Base-by-base conservation (phyloP, 495 filamentous ascomycete genomes). In the Aspergillus steynii region DNA sequence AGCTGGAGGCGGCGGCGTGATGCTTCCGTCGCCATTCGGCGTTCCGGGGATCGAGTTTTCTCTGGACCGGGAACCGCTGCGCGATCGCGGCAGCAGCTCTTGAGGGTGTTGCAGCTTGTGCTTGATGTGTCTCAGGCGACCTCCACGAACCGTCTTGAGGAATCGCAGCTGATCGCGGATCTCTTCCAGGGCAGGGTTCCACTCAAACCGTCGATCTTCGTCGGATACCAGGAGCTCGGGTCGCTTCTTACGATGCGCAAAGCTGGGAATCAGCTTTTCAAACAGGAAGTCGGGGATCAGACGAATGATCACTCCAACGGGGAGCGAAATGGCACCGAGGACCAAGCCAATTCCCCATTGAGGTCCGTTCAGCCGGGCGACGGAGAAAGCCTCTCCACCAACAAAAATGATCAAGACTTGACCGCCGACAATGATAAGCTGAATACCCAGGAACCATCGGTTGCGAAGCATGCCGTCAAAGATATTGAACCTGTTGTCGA, bases 401-500 rank as follows among this genome's bases (percentile, higher is more conserved):
- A 94, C 80, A 59, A 90, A 91, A 49, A 94, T 76, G 65, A 95
- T 95, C 74, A 91, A 71, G 29, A 91, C 71, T 65, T 95, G 91
- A 6, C 91, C 91, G 45, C 86, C 91, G 58, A 96, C 74, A 79
- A 96, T 97, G 68, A 96, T 85, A 26, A 85, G 55, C 62, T 91
- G 90, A 65, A 97, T 96, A 49, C 80, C 76, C 56, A 94, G 83
- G 76, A 96, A 97, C 78, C 93, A 96, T 52, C 74, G 82, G 71
- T 96, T 97, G 62, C 78, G 83, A 50, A 78, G 80, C 29, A 96
- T 83, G 20, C 91, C 91, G 63, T 96, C 92, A 71, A 97, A 89
- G 63, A 96, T 90, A 68, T 96, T 96, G 77, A 95, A 85, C 29
- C 85, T 83, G 77, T 96, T 97, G 70, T 97, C 93, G 15, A 97